Evolutionary conservation across 192 early-diverging fungal species (phyloP).

Genomic region (Coemansia brasiliensis): DNA sequence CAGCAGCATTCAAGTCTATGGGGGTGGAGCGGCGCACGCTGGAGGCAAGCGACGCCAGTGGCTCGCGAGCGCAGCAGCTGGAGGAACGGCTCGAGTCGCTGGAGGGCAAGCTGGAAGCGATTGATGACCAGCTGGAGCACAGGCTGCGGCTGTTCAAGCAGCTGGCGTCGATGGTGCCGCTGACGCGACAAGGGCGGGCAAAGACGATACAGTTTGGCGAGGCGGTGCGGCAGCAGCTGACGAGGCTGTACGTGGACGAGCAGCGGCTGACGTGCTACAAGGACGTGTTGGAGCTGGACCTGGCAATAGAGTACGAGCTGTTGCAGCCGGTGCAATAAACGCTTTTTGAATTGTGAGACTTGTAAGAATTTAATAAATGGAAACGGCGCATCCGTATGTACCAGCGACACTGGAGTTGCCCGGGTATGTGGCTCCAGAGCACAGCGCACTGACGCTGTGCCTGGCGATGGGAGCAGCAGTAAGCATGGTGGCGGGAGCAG

Average conservation of each 20-base stretch:
- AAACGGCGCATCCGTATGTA: slow-evolving; percentile 35
- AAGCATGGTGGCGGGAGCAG: slow-evolving; percentile 1
- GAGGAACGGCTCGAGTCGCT: slow-evolving; percentile 53
- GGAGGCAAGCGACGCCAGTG: neutral
- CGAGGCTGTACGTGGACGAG: slow-evolving; percentile 60
- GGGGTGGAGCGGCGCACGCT: slow-evolving; percentile 38
- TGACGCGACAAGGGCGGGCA: slow-evolving; percentile 65
- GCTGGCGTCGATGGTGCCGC: slow-evolving; percentile 68
- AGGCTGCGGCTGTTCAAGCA: slow-evolving; percentile 65
- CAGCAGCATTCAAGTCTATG: slow-evolving; percentile 69
- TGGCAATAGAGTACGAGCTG: slow-evolving; percentile 56
- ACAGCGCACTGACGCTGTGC: slow-evolving; percentile 19
- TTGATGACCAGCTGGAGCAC: slow-evolving; percentile 55
- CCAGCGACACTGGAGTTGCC: slow-evolving; percentile 33
- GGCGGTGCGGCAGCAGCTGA: slow-evolving; percentile 52
- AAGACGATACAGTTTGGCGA: slow-evolving; percentile 57
- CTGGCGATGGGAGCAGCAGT: slow-evolving; percentile 17
- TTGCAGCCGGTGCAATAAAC: neutral
- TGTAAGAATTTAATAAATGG: neutral
- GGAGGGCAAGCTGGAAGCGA: slow-evolving; percentile 54
- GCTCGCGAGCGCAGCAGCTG: slow-evolving; percentile 34
- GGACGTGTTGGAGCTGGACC: slow-evolving; percentile 65
- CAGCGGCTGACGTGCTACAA: slow-evolving; percentile 71
- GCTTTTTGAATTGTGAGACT: too few species aligned
- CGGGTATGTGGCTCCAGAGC: slow-evolving; percentile 28